Base-by-base conservation (phyloP, 2,329 filamentous ascomycete species). In the Ceratocystis harringtonii region DNA sequence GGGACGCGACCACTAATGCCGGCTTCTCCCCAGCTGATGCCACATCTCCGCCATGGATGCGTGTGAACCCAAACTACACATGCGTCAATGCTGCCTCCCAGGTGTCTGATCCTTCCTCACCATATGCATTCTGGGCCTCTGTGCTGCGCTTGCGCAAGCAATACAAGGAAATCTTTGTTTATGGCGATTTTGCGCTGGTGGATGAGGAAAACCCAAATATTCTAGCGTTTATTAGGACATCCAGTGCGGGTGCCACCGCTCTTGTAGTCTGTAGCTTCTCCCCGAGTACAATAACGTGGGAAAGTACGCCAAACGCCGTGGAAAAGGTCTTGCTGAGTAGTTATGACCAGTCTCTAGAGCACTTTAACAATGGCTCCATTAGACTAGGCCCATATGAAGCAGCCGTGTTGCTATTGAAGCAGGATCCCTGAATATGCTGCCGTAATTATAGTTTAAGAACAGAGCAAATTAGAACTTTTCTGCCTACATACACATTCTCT, bases 41-140 rank as follows among this genome's bases (percentile, higher is more conserved):
- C n/a, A 28, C 62, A 43, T 43, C 62, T 3, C 78, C 77, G 64
- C 85, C 87, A 1, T 91, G 88, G 88, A 90, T 90, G 81, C 79
- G 81, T 15, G 80, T 84, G 48, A 85, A 89, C 71, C 81, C 85
- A 65, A 80, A 84, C 71, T 85, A 84, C 72, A 72, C 71, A 1
- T 72, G 76, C n/a, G 77, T 86, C 74, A 91, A 91, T 70, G 86
- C 83, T 32, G 79, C 78, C 1, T 70, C 75, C 0, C 83, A 88
- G 71, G 71, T 77, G 2, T 70, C 70, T 2, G 76, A 82, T 67
- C 71, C 71, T 1, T 71, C 76, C 5, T 84, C 81, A 6, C 78
- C 85, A 22, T 82, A 85, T 71, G 74, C 78, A 67, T 87, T 83
- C 72, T 91, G 86, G 79, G 79, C 80, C 52, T 73, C 74, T 0